Evolutionary conservation across 2,329 filamentous ascomycete genomes (phyloP).

Genomic region (Lizonia empirigonia): DNA sequence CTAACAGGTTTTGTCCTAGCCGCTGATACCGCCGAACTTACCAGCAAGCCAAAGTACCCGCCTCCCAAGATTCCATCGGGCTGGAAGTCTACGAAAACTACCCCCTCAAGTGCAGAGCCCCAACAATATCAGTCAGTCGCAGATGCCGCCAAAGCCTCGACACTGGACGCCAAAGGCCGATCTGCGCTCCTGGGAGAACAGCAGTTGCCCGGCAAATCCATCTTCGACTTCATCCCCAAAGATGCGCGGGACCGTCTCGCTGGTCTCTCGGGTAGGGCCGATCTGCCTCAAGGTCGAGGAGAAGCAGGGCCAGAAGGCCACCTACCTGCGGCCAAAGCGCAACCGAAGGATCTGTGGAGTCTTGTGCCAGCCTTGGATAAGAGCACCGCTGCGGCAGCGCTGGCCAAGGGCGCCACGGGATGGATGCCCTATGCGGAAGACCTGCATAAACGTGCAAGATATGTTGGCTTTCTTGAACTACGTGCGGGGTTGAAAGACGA

Average conservation of each 20-base stretch:
- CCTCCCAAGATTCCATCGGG: constrained; percentile 71
- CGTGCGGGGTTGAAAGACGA: constrained; percentile 65
- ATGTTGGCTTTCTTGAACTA: constrained; percentile 79
- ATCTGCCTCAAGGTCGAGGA: constrained; percentile 77
- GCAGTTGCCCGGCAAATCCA: constrained; percentile 84
- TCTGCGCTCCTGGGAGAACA: constrained; percentile 82
- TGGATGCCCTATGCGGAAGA: constrained; percentile 88
- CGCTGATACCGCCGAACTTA: constrained; percentile 50
- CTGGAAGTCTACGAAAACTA: constrained; percentile 68
- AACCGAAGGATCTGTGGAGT: constrained; percentile 59
- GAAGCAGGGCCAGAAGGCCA: constrained; percentile 72
- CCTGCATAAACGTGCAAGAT: constrained; percentile 77
- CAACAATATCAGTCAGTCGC: constrained; percentile 65
- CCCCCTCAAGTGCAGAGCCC: constrained; percentile 36
- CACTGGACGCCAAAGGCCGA: constrained; percentile 74
- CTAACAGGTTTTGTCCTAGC: constrained; percentile 80
- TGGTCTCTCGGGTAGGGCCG: constrained; percentile 72
- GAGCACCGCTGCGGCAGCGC: constrained; percentile 52
- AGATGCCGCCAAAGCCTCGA: constrained; percentile 78
- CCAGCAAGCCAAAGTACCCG: constrained; percentile 58
- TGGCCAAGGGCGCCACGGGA: constrained; percentile 60
- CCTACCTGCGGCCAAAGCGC: constrained; percentile 66
- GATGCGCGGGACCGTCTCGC: constrained; percentile 78
- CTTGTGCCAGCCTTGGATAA: constrained; percentile 53
- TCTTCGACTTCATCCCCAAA: constrained; percentile 89